Conservation (phyloP, 768 basidiomycete genomes). For the Xerocomellus amylosporus region DNA sequence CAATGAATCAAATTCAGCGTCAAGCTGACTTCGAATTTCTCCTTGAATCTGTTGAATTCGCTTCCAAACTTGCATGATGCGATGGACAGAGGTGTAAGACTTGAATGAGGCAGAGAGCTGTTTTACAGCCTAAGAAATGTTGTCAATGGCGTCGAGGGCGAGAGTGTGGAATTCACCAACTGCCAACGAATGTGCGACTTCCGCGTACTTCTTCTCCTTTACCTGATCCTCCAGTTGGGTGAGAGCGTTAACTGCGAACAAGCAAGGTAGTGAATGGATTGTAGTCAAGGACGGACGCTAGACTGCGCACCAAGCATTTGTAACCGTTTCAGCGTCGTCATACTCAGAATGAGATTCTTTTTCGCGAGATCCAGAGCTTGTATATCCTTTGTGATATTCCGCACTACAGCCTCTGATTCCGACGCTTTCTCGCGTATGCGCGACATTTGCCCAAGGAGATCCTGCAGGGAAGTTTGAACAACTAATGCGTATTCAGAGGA, state of each 20-base stretch:
- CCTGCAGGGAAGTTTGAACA: slow-evolving; percentile 45
- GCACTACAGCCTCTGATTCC: slow-evolving; percentile 94
- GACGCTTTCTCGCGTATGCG: slow-evolving; percentile 95
- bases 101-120: slow-evolving; percentile 82
- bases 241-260: slow-evolving; percentile 67
- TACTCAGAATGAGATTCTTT: slow-evolving; percentile 84
- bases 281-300: not conserved
- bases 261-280: not conserved
- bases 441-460: slow-evolving; percentile 92
- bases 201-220: slow-evolving; percentile 74
- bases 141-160: not conserved
- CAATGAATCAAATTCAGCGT: slow-evolving; percentile 91
- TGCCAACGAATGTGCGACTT: slow-evolving; percentile 78
- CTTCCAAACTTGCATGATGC: slow-evolving; percentile 74
- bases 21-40: slow-evolving; percentile 75
- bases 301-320: slow-evolving; percentile 83
- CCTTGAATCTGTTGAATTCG: slow-evolving; percentile 81
- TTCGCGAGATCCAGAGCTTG: slow-evolving; percentile 92
- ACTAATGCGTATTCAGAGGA: not conserved
- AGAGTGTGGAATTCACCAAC: slow-evolving; percentile 43
- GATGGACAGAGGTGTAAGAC: slow-evolving; percentile 70
- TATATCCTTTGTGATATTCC: slow-evolving; percentile 94
- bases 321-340: slow-evolving; percentile 85
- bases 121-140: slow-evolving; percentile 67
- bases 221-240: slow-evolving; percentile 78